phyloP scores from a whole-genome alignment of 331 rosid species.

The Malus hybrid region DNA sequence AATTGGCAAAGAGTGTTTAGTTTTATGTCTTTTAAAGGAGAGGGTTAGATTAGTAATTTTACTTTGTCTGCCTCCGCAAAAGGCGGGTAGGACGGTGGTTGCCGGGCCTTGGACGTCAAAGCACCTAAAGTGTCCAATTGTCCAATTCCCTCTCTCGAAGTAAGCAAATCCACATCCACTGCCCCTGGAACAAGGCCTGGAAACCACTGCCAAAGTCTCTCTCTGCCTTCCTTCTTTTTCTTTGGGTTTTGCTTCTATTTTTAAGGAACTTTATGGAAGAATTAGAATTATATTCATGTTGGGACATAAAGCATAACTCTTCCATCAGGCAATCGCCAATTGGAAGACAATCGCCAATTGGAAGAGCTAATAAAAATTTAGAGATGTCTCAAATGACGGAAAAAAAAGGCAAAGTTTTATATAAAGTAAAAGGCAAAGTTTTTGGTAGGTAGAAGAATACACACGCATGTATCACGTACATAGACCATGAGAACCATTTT shows the following conservation, averaged over 20 bases:
- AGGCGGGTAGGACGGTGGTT: slow-evolving; percentile 27
- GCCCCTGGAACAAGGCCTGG: neutral
- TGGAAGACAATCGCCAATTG: too few species aligned
- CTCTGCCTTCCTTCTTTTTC: neutral
- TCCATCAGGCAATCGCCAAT: too few species aligned
- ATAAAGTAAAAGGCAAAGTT: too few species aligned
- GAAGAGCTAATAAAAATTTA: too few species aligned
- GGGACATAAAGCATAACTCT: too few species aligned
- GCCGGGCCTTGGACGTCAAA: slow-evolving; percentile 61
- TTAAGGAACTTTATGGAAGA: neutral
- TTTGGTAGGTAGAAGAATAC: neutral
- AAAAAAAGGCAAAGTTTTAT: too few species aligned
- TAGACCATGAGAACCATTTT: neutral
- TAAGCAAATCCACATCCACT: slow-evolving; percentile 5
- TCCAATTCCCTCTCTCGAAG: slow-evolving; percentile 12
- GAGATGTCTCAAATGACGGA: too few species aligned
- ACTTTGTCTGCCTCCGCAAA: slow-evolving; percentile 24
- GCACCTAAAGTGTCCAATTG: slow-evolving; percentile 16
- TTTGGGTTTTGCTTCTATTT: neutral
- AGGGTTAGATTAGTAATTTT: neutral
- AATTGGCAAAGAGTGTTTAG: neutral
- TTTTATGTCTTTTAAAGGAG: neutral
- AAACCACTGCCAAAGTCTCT: slow-evolving; percentile 9
- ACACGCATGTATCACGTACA: neutral
- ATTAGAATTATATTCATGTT: too few species aligned